A percentile compares a stretch with the other conserved stretches of the same genome.
These are phyloP conservation scores for Schoenoplectus tabernaemontani DNA, from an alignment of 202 grass and related monocot genomes.

Conservation along the genomic window DNA sequence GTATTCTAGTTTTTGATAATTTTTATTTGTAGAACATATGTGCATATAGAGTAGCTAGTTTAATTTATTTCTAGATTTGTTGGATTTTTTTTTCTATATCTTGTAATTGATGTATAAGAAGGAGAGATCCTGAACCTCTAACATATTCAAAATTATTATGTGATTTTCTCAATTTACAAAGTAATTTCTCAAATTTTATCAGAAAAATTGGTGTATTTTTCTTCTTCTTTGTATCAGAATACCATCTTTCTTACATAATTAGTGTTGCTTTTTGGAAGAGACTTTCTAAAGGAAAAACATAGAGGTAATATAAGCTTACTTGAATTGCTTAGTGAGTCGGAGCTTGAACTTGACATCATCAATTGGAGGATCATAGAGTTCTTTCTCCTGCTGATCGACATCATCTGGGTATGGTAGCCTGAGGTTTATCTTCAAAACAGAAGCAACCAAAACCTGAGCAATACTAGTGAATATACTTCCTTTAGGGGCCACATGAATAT, in stretches of 20 bases:
- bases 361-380: constrained; percentile 46
- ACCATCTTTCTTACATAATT: background rate
- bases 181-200: too few species aligned
- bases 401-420: constrained; percentile 32
- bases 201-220: too few species aligned
- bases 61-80: too few species aligned
- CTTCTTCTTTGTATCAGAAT: background rate
- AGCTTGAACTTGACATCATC: constrained; percentile 35
- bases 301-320: constrained; percentile 28
- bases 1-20: too few species aligned
- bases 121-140: too few species aligned
- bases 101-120: too few species aligned
- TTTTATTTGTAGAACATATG: too few species aligned
- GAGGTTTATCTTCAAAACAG: constrained; percentile 56
- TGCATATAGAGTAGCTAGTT: too few species aligned
- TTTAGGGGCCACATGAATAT: constrained; percentile 48
- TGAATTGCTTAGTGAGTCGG: constrained; percentile 51
- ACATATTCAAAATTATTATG: too few species aligned
- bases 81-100: too few species aligned
- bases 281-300: background rate
- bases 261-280: background rate
- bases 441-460: constrained; percentile 42
- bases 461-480: constrained; percentile 60
- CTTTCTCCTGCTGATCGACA: constrained; percentile 32
- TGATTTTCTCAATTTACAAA: too few species aligned